Evolutionary conservation across 345 rosid species (phyloP).

Genomic region (Corchorus olitorius): DNA sequence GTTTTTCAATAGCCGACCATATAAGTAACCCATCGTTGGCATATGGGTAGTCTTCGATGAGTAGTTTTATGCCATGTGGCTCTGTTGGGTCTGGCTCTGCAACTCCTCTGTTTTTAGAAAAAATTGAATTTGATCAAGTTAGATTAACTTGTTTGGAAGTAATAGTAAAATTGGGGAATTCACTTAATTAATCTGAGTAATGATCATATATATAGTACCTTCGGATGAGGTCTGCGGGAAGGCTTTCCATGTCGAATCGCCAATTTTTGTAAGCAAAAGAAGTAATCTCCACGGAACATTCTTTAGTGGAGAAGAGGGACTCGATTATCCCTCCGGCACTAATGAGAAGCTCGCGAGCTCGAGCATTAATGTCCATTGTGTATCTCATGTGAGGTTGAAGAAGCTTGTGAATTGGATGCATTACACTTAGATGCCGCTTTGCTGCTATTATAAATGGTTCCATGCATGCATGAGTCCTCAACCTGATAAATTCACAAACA

Average conservation of each 20-base stretch:
- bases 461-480: conserved; percentile 76
- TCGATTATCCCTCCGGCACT: conserved; percentile 88
- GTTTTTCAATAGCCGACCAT: conserved; percentile 16
- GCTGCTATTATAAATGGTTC: conserved; percentile 94
- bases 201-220: conserved; percentile 52
- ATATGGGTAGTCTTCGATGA: conserved; percentile 18
- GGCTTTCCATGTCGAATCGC: conserved; percentile 94
- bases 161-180: neutral
- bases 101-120: conserved; percentile 59
- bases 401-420: conserved; percentile 88
- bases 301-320: conserved; percentile 82
- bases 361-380: conserved; percentile 82
- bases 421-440: conserved; percentile 82
- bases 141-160: neutral
- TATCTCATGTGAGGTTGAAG: conserved; percentile 94
- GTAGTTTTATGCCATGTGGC: conserved; percentile 12
- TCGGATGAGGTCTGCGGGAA: conserved; percentile 90
- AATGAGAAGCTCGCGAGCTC: conserved; percentile 80
- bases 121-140: neutral
- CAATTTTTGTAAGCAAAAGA: conserved; percentile 62
- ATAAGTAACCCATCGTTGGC: conserved; percentile 24
- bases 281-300: conserved; percentile 74
- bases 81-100: conserved; percentile 49
- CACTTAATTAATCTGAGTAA: neutral
- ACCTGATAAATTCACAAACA: neutral